Evolutionary conservation across 2,329 filamentous ascomycete species (phyloP).

Genomic region (Colletotrichum siamense): DNA sequence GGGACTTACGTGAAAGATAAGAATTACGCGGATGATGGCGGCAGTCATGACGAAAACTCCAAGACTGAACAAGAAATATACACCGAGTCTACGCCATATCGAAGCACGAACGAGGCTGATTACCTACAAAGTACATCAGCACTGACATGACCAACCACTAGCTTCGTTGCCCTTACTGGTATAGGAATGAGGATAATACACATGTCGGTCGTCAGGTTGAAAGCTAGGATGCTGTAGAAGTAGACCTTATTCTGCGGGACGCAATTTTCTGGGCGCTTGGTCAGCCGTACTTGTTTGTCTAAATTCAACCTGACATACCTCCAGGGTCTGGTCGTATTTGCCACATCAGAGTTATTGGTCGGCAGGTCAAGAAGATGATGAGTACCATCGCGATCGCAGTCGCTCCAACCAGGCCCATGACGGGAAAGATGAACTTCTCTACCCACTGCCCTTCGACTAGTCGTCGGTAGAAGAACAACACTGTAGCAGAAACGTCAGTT

Average conservation of each 20-base stretch:
- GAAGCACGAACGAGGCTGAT: conserved; percentile 32
- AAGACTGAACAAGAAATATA: conserved; percentile 35
- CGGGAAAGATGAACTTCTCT: conserved; percentile 38
- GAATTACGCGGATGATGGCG: conserved; percentile 29
- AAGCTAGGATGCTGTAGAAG: conserved; percentile 35
- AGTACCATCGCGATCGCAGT: conserved; percentile 31
- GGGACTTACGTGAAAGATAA: conserved; percentile 33
- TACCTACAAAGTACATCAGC: conserved; percentile 20
- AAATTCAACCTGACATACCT: conserved; percentile 26
- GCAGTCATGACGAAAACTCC: conserved; percentile 39
- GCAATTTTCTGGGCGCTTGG: conserved; percentile 25
- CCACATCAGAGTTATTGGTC: conserved; percentile 38
- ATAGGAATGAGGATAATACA: conserved; percentile 40
- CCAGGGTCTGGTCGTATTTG: conserved; percentile 41
- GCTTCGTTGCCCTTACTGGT: conserved; percentile 29
- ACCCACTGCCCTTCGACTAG: conserved; percentile 39
- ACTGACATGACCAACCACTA: neutral
- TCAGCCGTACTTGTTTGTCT: neutral
- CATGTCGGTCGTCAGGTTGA: conserved; percentile 39
- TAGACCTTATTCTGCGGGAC: conserved; percentile 35
- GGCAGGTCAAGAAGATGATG: conserved; percentile 33
- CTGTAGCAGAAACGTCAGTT: neutral
- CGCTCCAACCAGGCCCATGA: conserved; percentile 32
- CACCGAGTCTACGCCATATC: conserved; percentile 31
- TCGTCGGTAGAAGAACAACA: conserved; percentile 44